These are phyloP conservation scores for Rosa multiflora DNA, from an alignment of 306 rosid genomes.

Conservation along the genomic window DNA sequence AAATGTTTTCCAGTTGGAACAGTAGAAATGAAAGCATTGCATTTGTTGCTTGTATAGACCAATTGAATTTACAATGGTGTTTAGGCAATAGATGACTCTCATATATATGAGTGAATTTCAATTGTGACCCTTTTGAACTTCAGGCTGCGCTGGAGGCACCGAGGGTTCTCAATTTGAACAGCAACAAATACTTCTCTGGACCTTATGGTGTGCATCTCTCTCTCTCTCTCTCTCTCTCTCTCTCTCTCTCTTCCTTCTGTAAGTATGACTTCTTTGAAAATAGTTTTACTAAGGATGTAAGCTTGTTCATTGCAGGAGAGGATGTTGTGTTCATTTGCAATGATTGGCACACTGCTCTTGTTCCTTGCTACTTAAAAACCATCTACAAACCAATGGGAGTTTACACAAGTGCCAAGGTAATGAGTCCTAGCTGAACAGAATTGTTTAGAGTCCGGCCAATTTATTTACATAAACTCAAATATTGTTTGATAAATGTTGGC, in stretches of 20 bases:
- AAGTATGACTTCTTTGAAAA: not conserved
- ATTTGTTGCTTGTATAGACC: not conserved
- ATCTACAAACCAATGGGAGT: conserved; percentile 42
- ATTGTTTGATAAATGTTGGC: conserved; percentile 1
- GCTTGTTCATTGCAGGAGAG: conserved; percentile 38
- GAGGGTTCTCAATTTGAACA: conserved; percentile 39
- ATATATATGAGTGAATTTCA: not conserved
- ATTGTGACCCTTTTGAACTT: not conserved
- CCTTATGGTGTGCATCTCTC: conserved; percentile 39
- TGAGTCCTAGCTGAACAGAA: not conserved
- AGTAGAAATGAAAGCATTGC: not conserved
- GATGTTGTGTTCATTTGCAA: conserved; percentile 42
- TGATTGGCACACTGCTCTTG: conserved; percentile 54
- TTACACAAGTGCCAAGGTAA: conserved; percentile 46
- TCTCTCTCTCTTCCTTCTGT: too few species aligned
- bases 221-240: not conserved
- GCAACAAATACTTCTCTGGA: conserved; percentile 43
- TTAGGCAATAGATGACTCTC: not conserved
- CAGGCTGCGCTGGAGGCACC: conserved; percentile 59
- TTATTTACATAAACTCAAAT: conserved; percentile 14
- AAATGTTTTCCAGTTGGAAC: not conserved
- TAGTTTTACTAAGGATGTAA: not conserved
- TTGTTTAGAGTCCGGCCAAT: not conserved
- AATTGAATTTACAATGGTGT: not conserved
- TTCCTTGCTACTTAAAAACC: conserved; percentile 47